Conservation (phyloP, 1,284 basidiomycete species). For the Ustilago xerochloae region DNA sequence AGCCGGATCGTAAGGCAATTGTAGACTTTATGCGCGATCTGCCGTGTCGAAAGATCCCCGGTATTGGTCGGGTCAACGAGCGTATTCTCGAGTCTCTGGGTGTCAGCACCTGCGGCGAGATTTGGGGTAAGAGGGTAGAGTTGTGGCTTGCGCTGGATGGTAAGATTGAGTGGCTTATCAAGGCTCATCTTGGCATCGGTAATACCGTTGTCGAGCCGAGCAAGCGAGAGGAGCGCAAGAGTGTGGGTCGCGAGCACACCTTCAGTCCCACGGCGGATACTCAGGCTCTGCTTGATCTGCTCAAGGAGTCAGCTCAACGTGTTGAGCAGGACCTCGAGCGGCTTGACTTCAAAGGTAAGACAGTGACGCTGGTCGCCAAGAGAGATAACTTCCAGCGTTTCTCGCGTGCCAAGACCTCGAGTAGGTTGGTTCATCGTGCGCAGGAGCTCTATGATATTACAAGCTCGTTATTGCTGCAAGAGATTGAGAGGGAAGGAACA, state of each 20-base stretch:
- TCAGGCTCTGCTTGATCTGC: slow-evolving; percentile 35
- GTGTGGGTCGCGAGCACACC: slow-evolving; percentile 65
- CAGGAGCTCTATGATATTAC: slow-evolving; percentile 59
- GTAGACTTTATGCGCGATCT: slow-evolving; percentile 60
- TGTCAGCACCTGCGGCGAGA: slow-evolving; percentile 62
- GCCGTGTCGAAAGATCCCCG: slow-evolving; percentile 63
- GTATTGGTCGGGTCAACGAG: slow-evolving; percentile 65
- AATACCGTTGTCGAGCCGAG: slow-evolving; percentile 57
- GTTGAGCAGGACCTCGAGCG: slow-evolving; percentile 58
- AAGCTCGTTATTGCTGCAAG: slow-evolving; percentile 43
- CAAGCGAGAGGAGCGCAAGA: slow-evolving; percentile 59
- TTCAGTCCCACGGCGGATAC: slow-evolving; percentile 60
- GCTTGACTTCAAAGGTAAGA: slow-evolving; percentile 58
- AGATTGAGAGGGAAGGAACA: slow-evolving; percentile 39
- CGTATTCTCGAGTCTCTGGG: slow-evolving; percentile 59
- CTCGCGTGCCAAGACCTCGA: slow-evolving; percentile 49
- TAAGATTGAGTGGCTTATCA: slow-evolving; percentile 59
- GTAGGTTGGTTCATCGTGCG: slow-evolving; percentile 28
- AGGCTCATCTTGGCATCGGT: slow-evolving; percentile 59
- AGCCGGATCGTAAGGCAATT: slow-evolving; percentile 49
- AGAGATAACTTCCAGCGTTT: slow-evolving; percentile 61
- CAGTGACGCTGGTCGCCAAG: slow-evolving; percentile 62
- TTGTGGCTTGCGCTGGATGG: slow-evolving; percentile 57
- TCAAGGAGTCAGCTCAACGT: slow-evolving; percentile 51
- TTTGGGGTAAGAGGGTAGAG: slow-evolving; percentile 60